phyloP scores from a whole-genome alignment of 768 basidiomycete species.

The Kwoniella mangroviensis region DNA sequence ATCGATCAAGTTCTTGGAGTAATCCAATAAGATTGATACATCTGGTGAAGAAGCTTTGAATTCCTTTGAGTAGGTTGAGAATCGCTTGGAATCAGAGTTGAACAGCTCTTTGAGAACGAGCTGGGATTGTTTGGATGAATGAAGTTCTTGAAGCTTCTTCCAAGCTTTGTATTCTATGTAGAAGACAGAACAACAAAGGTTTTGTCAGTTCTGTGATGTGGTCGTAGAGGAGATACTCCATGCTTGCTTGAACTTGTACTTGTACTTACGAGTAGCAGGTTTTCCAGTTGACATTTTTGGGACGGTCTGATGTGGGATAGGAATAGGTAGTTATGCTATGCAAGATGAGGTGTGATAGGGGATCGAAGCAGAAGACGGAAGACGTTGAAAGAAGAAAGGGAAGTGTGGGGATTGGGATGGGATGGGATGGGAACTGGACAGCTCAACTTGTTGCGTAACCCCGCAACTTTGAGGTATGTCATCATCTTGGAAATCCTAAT shows the following conservation, averaged over 20 bases:
- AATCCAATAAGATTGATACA: constrained; percentile 87
- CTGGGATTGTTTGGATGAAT: constrained; percentile 71
- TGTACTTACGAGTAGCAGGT: constrained; percentile 52
- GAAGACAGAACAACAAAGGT: background rate
- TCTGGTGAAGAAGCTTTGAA: constrained; percentile 77
- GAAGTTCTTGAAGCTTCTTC: constrained; percentile 85
- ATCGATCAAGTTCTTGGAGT: constrained; percentile 94
- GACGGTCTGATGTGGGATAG: background rate
- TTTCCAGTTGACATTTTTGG: constrained; percentile 48
- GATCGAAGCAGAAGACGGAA: background rate
- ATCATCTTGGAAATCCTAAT: background rate
- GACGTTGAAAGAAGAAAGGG: constrained; percentile 15
- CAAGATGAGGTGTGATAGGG: background rate
- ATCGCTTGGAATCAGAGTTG: constrained; percentile 81
- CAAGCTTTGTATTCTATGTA: constrained; percentile 79
- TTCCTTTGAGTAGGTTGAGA: constrained; percentile 63
- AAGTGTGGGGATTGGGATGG: background rate
- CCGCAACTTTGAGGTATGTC: background rate
- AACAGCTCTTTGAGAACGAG: constrained; percentile 93
- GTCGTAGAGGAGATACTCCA: background rate
- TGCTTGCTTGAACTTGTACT: background rate
- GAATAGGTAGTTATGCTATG: background rate
- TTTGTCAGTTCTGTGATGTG: background rate
- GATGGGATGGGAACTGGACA: background rate
- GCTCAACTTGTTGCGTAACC: constrained; percentile 3